A percentile compares a stretch with the other conserved stretches of the same genome.
Evolutionary conservation across 257 asterid genomes (phyloP).

Genomic region (Henckelia pumila): DNA sequence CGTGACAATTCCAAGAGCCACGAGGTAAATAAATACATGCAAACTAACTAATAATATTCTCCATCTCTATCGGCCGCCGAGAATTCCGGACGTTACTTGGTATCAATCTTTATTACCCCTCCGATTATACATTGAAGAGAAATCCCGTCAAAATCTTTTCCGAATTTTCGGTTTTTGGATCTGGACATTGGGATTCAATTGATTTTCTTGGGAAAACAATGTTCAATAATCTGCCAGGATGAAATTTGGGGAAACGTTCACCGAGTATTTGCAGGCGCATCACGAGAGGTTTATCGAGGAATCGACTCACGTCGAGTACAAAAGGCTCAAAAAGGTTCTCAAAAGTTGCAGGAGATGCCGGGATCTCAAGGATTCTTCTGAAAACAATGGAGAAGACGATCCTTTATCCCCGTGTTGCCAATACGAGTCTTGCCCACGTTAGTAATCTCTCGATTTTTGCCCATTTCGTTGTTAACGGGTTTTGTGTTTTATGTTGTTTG

Average conservation of each 20-base stretch:
- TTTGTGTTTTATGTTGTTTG: not conserved
- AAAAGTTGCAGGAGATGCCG: constrained; percentile 63
- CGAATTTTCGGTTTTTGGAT: not conserved
- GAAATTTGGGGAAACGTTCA: constrained; percentile 85
- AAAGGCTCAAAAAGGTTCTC: constrained; percentile 78
- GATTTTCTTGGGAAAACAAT: constrained; percentile 17
- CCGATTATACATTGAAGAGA: not conserved
- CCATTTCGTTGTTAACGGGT: not conserved
- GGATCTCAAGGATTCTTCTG: constrained; percentile 29
- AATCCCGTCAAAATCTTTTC: constrained; percentile 6
- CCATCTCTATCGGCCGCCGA: not conserved
- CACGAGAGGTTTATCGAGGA: constrained; percentile 50
- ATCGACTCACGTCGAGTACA: constrained; percentile 69
- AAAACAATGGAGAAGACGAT: constrained; percentile 31
- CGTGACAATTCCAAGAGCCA: not conserved
- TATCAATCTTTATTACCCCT: constrained; percentile 20
- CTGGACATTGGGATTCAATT: constrained; percentile 10
- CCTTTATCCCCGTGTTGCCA: constrained; percentile 28
- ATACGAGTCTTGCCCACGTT: constrained; percentile 55
- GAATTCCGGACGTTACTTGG: constrained; percentile 10
- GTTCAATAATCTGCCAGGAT: constrained; percentile 25
- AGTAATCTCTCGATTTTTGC: constrained; percentile 9
- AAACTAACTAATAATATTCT: not conserved
- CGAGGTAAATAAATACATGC: too few species aligned
- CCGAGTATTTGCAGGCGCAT: constrained; percentile 60